These are phyloP conservation scores for Candolleomyces aberdarensis DNA, from an alignment of 768 basidiomycete species.

Conservation along the genomic window DNA sequence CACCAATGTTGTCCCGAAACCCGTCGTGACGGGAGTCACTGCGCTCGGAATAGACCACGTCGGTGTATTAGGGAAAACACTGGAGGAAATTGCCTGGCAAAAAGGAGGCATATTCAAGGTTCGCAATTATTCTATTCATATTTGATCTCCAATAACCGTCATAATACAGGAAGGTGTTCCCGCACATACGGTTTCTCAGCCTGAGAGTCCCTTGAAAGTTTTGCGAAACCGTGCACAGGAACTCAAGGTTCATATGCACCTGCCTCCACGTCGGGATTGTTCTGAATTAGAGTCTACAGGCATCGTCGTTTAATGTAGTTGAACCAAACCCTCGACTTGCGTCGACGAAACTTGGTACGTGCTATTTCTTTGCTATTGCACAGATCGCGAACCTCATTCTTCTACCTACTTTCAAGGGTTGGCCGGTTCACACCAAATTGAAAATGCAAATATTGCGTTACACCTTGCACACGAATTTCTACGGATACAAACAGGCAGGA, in stretches of 20 bases:
- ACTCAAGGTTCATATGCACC: conserved; percentile 44
- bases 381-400: conserved; percentile 6
- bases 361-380: not conserved
- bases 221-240: conserved; percentile 66
- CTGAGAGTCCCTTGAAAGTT: conserved; percentile 60
- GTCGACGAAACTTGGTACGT: conserved; percentile 59
- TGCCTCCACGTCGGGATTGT: not conserved
- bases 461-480: conserved; percentile 70
- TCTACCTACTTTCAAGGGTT: conserved; percentile 51
- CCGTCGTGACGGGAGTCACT: conserved; percentile 87
- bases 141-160: not conserved
- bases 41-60: conserved; percentile 93
- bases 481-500: conserved; percentile 21
- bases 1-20: conserved; percentile 91
- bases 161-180: conserved; percentile 65
- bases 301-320: conserved; percentile 67
- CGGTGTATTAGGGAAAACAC: conserved; percentile 79
- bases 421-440: conserved; percentile 79
- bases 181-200: conserved; percentile 82
- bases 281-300: conserved; percentile 33
- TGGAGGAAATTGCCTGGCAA: conserved; percentile 89
- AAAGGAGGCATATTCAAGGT: conserved; percentile 98
- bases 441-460: conserved; percentile 87
- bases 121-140: conserved; percentile 4
- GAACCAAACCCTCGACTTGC: conserved; percentile 48